phyloP scores from a whole-genome alignment of 2,329 filamentous ascomycete species.

The Alternaria metachromatica region DNA sequence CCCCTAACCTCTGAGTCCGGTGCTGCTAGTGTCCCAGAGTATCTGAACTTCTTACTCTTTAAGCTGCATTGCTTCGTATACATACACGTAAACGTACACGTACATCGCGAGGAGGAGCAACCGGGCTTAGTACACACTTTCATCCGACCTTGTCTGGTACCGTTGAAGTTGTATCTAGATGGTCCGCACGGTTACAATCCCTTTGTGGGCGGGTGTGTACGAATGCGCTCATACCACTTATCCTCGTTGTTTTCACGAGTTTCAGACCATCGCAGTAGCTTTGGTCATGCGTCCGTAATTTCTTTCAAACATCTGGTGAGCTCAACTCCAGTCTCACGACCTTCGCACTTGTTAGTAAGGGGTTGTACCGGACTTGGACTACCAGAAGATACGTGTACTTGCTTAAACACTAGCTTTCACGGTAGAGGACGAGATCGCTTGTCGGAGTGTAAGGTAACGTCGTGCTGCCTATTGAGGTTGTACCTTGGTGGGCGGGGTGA shows the following conservation, averaged over 20 bases:
- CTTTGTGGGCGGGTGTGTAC: no score
- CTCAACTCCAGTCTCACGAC: not conserved
- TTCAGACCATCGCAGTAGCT: not conserved
- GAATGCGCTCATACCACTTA: not conserved
- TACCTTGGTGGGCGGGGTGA: not conserved
- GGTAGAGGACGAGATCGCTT: not conserved
- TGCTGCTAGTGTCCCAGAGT: not conserved
- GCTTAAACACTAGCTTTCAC: not conserved
- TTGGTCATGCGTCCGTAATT: not conserved
- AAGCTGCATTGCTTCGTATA: not conserved
- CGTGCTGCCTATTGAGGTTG: not conserved
- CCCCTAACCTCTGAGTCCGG: no score
- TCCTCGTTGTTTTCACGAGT: not conserved
- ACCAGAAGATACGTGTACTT: not conserved
- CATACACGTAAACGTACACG: not conserved
- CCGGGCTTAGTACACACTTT: accelerated
- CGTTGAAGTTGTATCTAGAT: not conserved
- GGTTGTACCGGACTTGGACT: not conserved
- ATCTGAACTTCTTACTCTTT: not conserved
- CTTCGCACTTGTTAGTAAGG: not conserved
- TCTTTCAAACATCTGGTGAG: not conserved
- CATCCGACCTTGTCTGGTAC: not conserved
- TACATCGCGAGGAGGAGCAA: accelerated
- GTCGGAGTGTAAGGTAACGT: not conserved
- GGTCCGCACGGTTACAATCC: not conserved